A percentile compares a stretch with the other conserved stretches of the same genome.
Evolutionary conservation across 768 basidiomycete species (phyloP).

Genomic region (Xanthoconium stramineum): DNA sequence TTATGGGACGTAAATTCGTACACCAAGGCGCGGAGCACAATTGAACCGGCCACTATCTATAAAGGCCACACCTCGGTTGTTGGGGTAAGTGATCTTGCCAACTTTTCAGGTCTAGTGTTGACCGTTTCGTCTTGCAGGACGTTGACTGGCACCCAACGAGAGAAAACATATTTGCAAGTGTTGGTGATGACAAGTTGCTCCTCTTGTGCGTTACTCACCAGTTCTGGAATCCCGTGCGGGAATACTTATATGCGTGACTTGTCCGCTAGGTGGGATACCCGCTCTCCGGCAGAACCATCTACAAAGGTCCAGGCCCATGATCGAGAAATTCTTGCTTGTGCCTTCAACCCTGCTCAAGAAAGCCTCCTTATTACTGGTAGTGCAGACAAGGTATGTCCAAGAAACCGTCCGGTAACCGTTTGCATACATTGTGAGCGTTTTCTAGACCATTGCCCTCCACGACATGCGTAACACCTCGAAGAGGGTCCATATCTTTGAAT

Average conservation of each 20-base stretch:
- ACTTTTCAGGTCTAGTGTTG: neutral
- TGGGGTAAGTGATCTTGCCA: constrained; percentile 54
- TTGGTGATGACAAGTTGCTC: constrained; percentile 92
- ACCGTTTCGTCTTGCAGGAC: constrained; percentile 51
- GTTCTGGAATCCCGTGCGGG: neutral
- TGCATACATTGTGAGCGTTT: neutral
- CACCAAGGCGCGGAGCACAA: constrained; percentile 65
- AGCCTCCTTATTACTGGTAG: constrained; percentile 87
- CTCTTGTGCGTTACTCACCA: constrained; percentile 65
- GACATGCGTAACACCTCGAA: constrained; percentile 75
- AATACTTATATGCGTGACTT: constrained; percentile 3
- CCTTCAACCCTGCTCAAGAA: constrained; percentile 81
- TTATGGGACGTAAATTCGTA: constrained; percentile 96
- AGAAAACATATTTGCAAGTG: constrained; percentile 87
- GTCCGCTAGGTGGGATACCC: constrained; percentile 81
- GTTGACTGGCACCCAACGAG: constrained; percentile 91
- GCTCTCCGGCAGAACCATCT: constrained; percentile 65
- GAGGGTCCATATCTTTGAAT: constrained; percentile 87
- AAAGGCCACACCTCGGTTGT: constrained; percentile 90
- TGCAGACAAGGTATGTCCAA: constrained; percentile 73
- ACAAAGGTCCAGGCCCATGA: constrained; percentile 82
- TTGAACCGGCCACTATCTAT: constrained; percentile 86
- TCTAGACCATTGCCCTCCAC: constrained; percentile 82
- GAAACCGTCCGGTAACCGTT: neutral
- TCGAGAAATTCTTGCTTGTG: constrained; percentile 85